phyloP scores from a whole-genome alignment of 495 filamentous ascomycete species.

The Lasiosphaeria hispida region DNA sequence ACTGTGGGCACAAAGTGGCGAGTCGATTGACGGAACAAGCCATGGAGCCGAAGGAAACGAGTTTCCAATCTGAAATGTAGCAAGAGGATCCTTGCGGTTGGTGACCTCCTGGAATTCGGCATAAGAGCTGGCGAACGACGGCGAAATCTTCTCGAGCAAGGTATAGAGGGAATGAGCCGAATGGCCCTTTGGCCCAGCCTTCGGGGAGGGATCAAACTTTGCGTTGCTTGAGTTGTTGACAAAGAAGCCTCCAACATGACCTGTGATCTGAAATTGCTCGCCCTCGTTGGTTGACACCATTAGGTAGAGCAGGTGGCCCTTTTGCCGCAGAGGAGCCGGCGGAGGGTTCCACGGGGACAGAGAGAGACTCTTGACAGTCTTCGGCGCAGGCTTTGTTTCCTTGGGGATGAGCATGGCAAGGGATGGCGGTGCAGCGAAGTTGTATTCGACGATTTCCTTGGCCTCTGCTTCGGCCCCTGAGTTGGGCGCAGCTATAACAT shows the following conservation, averaged over 20 bases:
- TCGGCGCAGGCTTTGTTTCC: conserved; percentile 63
- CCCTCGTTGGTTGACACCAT: conserved; percentile 85
- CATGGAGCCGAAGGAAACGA: conserved; percentile 89
- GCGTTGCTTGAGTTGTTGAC: conserved; percentile 87
- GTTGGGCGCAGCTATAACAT: conserved; percentile 50
- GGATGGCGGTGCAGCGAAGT: conserved; percentile 65
- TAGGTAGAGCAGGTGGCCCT: conserved; percentile 91
- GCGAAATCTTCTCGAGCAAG: conserved; percentile 73
- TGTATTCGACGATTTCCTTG: conserved; percentile 56
- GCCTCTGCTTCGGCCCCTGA: conserved; percentile 57
- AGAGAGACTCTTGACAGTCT: conserved; percentile 83
- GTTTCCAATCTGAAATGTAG: conserved; percentile 93
- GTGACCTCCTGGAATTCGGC: conserved; percentile 73
- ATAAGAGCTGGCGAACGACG: conserved; percentile 75
- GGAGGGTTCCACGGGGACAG: conserved; percentile 96
- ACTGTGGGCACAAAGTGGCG: conserved; percentile 65
- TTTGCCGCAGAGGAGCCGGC: conserved; percentile 83
- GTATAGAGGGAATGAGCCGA: conserved; percentile 83
- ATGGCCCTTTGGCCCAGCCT: conserved; percentile 60
- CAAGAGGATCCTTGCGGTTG: conserved; percentile 78
- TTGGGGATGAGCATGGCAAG: conserved; percentile 70
- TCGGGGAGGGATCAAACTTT: conserved; percentile 90
- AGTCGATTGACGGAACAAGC: conserved; percentile 70
- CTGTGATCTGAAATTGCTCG: conserved; percentile 88
- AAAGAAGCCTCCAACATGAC: conserved; percentile 91